Percentiles rank a stretch among this genome's conserved stretches.
phyloP scores from a whole-genome alignment of 768 basidiomycete species.

The Mycena chlorophos region DNA sequence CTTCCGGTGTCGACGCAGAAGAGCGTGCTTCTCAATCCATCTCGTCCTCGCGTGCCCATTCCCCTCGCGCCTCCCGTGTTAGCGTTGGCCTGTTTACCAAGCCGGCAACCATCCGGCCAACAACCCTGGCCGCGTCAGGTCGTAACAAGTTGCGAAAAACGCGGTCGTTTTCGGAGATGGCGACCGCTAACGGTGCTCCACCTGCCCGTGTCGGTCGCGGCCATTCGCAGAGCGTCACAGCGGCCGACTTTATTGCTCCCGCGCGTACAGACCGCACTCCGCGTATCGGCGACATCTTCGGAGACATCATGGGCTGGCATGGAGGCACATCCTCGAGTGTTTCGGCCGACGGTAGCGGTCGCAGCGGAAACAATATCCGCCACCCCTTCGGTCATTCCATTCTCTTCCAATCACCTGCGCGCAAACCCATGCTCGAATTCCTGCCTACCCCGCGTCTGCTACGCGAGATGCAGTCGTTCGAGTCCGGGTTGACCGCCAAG shows the following conservation, averaged over 20 bases:
- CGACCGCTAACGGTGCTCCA: constrained; percentile 30
- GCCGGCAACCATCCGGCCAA: constrained; percentile 18
- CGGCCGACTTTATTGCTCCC: constrained; percentile 44
- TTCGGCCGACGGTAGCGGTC: constrained; percentile 21
- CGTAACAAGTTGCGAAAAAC: constrained; percentile 69
- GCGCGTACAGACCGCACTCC: constrained; percentile 14
- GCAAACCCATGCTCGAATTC: constrained; percentile 42
- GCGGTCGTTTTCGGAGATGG: constrained; percentile 69
- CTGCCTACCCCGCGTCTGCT: constrained; percentile 54
- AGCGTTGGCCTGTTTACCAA: constrained; percentile 62
- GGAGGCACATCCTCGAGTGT: constrained; percentile 33
- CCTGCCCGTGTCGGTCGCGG: constrained; percentile 49
- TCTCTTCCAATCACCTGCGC: constrained; percentile 58
- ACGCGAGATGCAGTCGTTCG: constrained; percentile 88
- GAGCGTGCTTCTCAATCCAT: constrained; percentile 38
- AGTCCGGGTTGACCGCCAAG: constrained; percentile 76
- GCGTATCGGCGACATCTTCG: constrained; percentile 54
- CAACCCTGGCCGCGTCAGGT: constrained; percentile 26
- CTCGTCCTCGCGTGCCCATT: constrained; percentile 40
- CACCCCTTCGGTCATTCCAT: constrained; percentile 69
- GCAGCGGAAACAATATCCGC: constrained; percentile 27
- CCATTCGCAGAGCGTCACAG: constrained; percentile 80
- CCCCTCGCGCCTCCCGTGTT: constrained; percentile 62
- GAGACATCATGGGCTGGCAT: constrained; percentile 65
- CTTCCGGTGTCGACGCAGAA: constrained; percentile 50